Evolutionary conservation across 1,284 basidiomycete species (phyloP), one percentile per base, ranked within the genome.

Genomic region (Trametes versicolor): DNA sequence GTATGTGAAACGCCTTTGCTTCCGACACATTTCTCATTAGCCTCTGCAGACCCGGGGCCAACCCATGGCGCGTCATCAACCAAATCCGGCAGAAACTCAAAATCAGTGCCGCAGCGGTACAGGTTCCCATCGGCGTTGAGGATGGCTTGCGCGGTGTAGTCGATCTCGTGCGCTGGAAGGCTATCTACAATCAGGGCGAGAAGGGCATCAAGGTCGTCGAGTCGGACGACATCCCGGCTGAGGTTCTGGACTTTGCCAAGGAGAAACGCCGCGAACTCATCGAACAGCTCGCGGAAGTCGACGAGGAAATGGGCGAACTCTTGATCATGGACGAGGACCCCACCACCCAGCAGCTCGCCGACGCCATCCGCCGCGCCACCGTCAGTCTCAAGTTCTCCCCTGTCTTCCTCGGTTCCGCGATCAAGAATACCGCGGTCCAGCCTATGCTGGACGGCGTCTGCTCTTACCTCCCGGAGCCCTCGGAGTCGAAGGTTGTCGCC

Each of bases 351-450:
- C 93, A 98, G 77, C 88, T 99, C 51, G 89, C 89, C 13, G 84
- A 84, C 56, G 96, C 96, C 15, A 93, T 99, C 72, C 91, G 97
- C 43, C 93, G 97, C 39, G 87, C 95, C 4, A 99, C 98, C 1
- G 88, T 95, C 70, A 80, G 83, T 10, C 90, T 97, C 76, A 95
- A 94, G 73, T 99, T 99, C 80, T 94, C 94, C 0, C 98, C 98
- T 1, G 98, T 99, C 63, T 99, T 98, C 81, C 83, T 99, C 68
- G 98, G 98, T 47, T 98, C 96, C 8, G 98, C 98, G 0, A 93
- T 99, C 77, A 99, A 99, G 83, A 99, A 99, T 80, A 98, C 96
- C 25, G 96, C 90, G 62, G 94, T 99, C 4, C 98, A 99, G 78
- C 89, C 96, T 19, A 85, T 99, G 70, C 85, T 99, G 23, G 97